Base-by-base conservation (phyloP, 1,284 basidiomycete species). In the Cryptococcus amylolentus region DNA sequence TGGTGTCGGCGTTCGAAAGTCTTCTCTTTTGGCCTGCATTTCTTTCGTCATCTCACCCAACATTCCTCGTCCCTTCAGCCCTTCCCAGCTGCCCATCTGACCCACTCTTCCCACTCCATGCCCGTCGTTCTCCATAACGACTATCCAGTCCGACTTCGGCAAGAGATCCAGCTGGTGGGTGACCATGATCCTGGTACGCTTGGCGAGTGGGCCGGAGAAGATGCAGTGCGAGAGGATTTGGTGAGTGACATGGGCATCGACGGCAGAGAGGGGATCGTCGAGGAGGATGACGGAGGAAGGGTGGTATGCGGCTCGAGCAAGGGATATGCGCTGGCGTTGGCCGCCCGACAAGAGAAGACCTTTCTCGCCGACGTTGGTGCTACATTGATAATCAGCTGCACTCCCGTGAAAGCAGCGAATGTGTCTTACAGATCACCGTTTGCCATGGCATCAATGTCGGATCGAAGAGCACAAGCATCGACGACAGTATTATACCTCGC, bases 131-230 rank as follows among this genome's bases (percentile, higher is more conserved):
- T 68, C 64, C 60, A 71, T 61, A n/a, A 68, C 63, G n/a, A 68
- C 43, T 5, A 67, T 40, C 45, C 54, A 46, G 52, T 71, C 69
- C 7, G 65, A 65, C 5, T 50, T 51, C 2, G 57, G 55, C 1
- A 89, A 76, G 14, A 88, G 83, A 65, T 87, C 84, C 4, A 88
- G 72, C 10, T 74, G 65, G 69, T 89, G 88, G 0, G 88, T 89
- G 26, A 88, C 86, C 23, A 91, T 78, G 26, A 91, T 78, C 18
- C 88, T 80, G 0, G 88, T 88, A 54, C 84, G 81, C 40, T 78
- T 69, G 0, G 82, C 81, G 26, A 88, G 75, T 0, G 85, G 84
- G 0, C 86, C 86, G 13, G 67, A 75, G 7, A 86, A 69, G 14
- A 88, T 73, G 62, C 85, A 86, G 51, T 86, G 79, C 23, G 87